These are phyloP conservation scores for Trichophyton schoenleinii DNA, from an alignment of 2,329 filamentous ascomycete genomes.

Conservation along the genomic window DNA sequence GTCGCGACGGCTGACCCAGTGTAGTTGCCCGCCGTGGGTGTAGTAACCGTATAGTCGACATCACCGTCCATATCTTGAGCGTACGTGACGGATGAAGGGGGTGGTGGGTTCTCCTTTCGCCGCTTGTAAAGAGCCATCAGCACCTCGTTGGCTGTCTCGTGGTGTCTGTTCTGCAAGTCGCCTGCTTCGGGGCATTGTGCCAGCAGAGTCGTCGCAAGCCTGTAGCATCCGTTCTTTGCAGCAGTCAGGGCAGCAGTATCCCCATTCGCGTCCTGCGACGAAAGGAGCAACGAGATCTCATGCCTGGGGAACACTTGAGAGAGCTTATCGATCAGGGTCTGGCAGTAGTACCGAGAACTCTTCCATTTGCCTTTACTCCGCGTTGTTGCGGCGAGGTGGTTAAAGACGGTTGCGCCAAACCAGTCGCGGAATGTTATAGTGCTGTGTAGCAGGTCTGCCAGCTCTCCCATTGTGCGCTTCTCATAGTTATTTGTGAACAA, in stretches of 20 bases:
- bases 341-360: conserved; percentile 84
- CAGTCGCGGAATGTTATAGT: conserved; percentile 71
- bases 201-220: conserved; percentile 53
- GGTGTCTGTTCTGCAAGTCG: conserved; percentile 68
- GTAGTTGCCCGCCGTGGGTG: conserved; percentile 20
- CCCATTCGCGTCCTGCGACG: conserved; percentile 70
- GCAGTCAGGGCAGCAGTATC: conserved; percentile 85
- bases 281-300: conserved; percentile 65
- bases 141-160: conserved; percentile 72
- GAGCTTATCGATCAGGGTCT: conserved; percentile 78
- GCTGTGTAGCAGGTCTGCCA: conserved; percentile 70
- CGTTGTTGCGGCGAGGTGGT: conserved; percentile 84
- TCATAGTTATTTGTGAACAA: conserved; percentile 96
- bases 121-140: conserved; percentile 60
- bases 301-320: conserved; percentile 63
- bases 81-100: conserved; percentile 54
- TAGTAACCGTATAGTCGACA: conserved; percentile 19
- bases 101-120: conserved; percentile 52
- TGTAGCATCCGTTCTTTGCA: conserved; percentile 74
- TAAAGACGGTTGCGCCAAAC: conserved; percentile 77
- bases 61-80: conserved; percentile 27
- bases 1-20: conserved; percentile 33
- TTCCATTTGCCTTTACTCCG: conserved; percentile 74
- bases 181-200: conserved; percentile 64
- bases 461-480: conserved; percentile 73